Evolutionary conservation across 1,139 yeast species (phyloP), one percentile per base, ranked within the genome.

Genomic region (Zygotorulaspora mrakii): DNA sequence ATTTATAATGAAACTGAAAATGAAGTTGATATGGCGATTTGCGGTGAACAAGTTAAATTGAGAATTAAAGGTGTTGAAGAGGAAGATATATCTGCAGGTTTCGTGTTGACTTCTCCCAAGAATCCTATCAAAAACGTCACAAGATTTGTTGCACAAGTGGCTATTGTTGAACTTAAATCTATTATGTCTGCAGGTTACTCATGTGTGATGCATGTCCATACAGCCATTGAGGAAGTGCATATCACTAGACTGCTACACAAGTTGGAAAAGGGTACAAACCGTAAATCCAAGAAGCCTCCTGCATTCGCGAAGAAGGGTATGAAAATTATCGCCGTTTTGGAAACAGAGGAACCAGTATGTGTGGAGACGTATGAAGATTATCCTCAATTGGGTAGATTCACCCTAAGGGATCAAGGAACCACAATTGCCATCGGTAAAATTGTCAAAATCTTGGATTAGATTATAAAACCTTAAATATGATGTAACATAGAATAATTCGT

Each of bases 371-470:
- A 83, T 64, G 80, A 74, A 50, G 94, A 86, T 61, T 85, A 88
- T 64, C 96, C 91, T 52, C 97, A 91, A 69, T 76, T 91, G 59
- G 99, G 98, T 64, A 82, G 99, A 68, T 91, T 91, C 66, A 91
- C 98, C 27, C 77, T 91, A 66, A 87, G 99, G 74, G 98, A 91
- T 68, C 97, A 91, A 71, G 98, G 98, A 63, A 79, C 80, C 49
- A 91, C 98, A 41, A 88, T 91, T 67, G 99, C 98, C 52, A 94
- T 91, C 67, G 99, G 99, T 69, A 89, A 89, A 70, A 87, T 91
- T 58, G 80, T 87, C 44, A 83, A 82, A 66, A 70, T 83, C 52
- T 71, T 82, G 54, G 73, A 67, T 38, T 64, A 56, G 10, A 28
- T 12, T 22, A 12, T 17, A 18, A 17, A 28, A n/a, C n/a, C 12